A percentile compares a stretch with the other conserved stretches of the same genome.
These are phyloP conservation scores for Pyricularia grisea DNA, from an alignment of 2,329 filamentous ascomycete genomes.

Conservation along the genomic window DNA sequence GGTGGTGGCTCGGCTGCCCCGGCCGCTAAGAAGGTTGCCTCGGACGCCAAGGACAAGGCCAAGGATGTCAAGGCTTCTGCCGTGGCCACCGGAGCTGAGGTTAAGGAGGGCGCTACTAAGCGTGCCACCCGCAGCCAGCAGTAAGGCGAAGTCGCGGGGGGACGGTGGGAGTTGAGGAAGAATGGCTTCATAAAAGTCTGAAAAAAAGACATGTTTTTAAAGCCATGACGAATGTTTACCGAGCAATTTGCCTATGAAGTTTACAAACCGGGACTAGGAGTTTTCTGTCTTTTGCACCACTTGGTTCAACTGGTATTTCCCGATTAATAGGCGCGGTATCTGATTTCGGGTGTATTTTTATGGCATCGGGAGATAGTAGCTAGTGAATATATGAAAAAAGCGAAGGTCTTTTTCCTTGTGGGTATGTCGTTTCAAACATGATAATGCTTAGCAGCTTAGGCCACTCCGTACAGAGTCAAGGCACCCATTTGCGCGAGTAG, in stretches of 20 bases:
- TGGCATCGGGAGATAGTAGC: background rate
- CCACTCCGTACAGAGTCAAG: too few species aligned
- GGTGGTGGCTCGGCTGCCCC: conserved; percentile 53
- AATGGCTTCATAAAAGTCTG: background rate
- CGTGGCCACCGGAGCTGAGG: conserved; percentile 53
- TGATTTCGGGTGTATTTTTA: background rate
- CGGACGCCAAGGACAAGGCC: conserved; percentile 58
- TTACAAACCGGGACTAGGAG: background rate
- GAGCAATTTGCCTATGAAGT: background rate
- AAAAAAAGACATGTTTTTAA: background rate
- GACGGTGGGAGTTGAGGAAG: conserved; percentile 17
- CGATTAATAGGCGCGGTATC: background rate
- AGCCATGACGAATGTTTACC: background rate
- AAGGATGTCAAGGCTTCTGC: conserved; percentile 61
- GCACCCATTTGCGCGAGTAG: too few species aligned
- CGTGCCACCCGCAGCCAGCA: conserved; percentile 45
- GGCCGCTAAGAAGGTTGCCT: conserved; percentile 63
- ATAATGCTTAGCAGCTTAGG: too few species aligned
- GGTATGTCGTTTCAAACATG: too few species aligned
- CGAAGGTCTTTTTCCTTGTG: background rate
- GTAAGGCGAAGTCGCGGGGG: conserved; percentile 17
- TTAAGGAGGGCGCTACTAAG: conserved; percentile 65
- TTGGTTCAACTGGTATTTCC: background rate
- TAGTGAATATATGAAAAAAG: background rate
- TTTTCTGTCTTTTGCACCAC: background rate